These are phyloP conservation scores for Fusarium sp. DNA, from an alignment of 2,329 filamentous ascomycete species.

Conservation along the genomic window DNA sequence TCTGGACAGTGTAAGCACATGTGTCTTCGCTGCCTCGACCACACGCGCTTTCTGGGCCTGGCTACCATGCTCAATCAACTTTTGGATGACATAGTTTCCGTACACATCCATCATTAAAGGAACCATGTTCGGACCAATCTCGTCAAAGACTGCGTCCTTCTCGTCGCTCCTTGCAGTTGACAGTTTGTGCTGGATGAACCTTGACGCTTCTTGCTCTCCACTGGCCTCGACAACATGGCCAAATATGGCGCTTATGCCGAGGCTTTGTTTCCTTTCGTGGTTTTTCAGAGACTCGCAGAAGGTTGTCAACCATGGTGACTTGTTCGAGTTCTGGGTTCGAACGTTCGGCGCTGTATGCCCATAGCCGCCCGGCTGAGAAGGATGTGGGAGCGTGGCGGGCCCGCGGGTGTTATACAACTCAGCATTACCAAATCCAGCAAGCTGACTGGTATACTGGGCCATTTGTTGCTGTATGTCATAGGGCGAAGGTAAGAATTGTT, in stretches of 20 bases:
- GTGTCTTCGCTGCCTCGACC: conserved; percentile 87
- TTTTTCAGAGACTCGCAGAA: neutral
- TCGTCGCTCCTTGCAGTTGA: conserved; percentile 95
- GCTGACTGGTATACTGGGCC: conserved; percentile 41
- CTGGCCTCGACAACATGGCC: conserved; percentile 92
- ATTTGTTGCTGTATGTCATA: neutral
- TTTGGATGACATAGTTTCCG: conserved; percentile 98
- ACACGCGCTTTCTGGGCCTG: conserved; percentile 91
- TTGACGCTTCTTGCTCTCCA: conserved; percentile 93
- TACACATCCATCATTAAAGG: conserved; percentile 97
- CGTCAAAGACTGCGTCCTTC: conserved; percentile 88
- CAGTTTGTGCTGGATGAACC: conserved; percentile 94
- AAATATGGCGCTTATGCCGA: conserved; percentile 88
- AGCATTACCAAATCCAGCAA: conserved; percentile 51
- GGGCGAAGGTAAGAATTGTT: neutral
- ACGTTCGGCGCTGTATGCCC: conserved; percentile 46
- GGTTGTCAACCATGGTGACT: neutral
- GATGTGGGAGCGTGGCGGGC: conserved; percentile 43
- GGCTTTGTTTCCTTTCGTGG: conserved; percentile 68
- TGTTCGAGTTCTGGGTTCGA: conserved; percentile 64
- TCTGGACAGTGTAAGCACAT: conserved; percentile 80
- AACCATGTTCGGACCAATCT: conserved; percentile 84
- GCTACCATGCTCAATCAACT: conserved; percentile 95
- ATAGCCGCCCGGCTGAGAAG: conserved; percentile 46
- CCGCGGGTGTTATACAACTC: conserved; percentile 49